Base-by-base conservation (phyloP, 2,329 filamentous ascomycete species). In the Pestalotiopsis sp. region DNA sequence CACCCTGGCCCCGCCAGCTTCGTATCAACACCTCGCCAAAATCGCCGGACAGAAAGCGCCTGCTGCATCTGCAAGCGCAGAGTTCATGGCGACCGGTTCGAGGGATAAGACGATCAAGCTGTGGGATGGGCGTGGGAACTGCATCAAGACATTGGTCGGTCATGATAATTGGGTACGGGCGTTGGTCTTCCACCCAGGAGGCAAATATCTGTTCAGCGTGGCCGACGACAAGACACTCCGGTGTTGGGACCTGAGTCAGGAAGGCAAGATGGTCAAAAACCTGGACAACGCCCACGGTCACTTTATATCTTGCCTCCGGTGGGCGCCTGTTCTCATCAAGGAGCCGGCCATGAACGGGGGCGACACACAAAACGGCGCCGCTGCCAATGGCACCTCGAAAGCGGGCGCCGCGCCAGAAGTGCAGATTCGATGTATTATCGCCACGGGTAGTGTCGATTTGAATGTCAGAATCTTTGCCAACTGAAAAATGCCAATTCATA, bases 161-260 rank as follows among this genome's bases (percentile, higher is more conserved):
- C 95, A 98, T 78, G 95, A 98, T 79, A 98, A 98, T 78, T 98
- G 95, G 95, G 90, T 98, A 9, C 90, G 94, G 39, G 92, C 88
- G 0, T 81, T 98, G 5, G 90, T 94, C 11, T 98, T 97, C 79
- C 95, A 98, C 75, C 95, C 95, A 0, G 93, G 93, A 9, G 95
- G 95, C 58, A 97, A 95, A 80, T 98, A 96, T 76, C 86, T 98
- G 1, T 82, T 98, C 5, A 95, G 92, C 6, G 93, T 92, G 23
- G 88, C 92, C 17, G 95, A 98, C 78, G 95, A 98, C 82, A 97
- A 96, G 83, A 95, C 93, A 4, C 86, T 98, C 69, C 87, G 95
- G 67, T 98, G 95, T 83, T 98, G 95, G 95, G 95, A 98, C 82
- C 83, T 98, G 31, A 87, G 88, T 31, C 95, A 98, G 78, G 94